Conservation (phyloP, 208 protist genomes). For the Trypanosoma rangeli region DNA sequence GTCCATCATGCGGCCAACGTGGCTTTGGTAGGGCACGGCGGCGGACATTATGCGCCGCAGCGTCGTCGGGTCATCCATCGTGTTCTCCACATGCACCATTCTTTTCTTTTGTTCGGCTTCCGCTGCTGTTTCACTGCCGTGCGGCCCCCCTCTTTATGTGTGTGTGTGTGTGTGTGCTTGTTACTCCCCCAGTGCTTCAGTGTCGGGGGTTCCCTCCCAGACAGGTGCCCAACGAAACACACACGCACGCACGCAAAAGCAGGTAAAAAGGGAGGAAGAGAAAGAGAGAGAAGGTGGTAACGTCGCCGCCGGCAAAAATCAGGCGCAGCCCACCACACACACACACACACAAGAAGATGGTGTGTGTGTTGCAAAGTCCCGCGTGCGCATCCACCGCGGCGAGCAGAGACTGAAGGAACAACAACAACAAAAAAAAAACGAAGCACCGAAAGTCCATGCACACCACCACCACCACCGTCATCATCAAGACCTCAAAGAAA, state of each 20-base stretch:
- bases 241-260: not conserved
- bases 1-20: conserved; percentile 62
- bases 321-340: not conserved
- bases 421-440: no score
- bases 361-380: no score
- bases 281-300: conserved; percentile 1
- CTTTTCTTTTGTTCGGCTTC: conserved; percentile 5
- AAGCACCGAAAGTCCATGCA: no score
- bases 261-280: conserved; percentile 3
- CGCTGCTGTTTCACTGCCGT: not conserved
- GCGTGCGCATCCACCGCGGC: no score
- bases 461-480: no score
- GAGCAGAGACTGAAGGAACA: no score
- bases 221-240: no score
- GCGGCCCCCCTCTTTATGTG: not conserved
- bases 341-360: conserved; percentile 8
- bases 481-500: no score
- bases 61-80: conserved; percentile 54
- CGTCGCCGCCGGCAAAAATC: not conserved
- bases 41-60: conserved; percentile 46
- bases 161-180: not conserved
- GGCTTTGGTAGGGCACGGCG: conserved; percentile 60
- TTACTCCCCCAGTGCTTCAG: no score
- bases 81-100: not conserved
- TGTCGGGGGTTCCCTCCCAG: no score